Evolutionary conservation across 1,284 basidiomycete genomes (phyloP), one percentile per base, ranked within the genome.

Genomic region (Cryptococcus sp.): DNA sequence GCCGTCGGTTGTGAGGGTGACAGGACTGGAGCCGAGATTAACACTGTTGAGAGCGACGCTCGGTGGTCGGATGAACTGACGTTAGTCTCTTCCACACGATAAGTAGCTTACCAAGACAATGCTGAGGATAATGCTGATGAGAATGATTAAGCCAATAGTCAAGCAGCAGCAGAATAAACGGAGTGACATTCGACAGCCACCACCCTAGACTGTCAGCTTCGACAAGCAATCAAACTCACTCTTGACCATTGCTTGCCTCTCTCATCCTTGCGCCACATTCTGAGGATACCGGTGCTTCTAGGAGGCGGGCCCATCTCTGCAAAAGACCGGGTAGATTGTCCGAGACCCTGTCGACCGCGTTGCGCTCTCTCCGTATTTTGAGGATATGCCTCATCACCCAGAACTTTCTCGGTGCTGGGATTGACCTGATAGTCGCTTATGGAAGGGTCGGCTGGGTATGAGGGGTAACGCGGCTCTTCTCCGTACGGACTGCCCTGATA

Each of bases 1-100:
- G 0, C 86, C 86, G 59, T 82, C 47, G 45, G 51, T 52, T 46
- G 56, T 60, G 47, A 63, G 44, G 19, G 57, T 27, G 13, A 71
- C 63, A 61, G 78, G 66, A 42, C 80, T 76, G 11, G 67, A 61
- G 69, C 82, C 63, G 35, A 81, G 58, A 19, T 81, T 74, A 27
- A 88, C 83, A 46, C 78, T 73, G 47, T 87, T 85, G 59, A 93
- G 81, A n/a, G 77, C 72, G 55, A 93, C 80, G 61, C 85, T 84
- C 0, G 91, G 91, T 6, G 91, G 91, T 31, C 86, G 84, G 52
- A 90, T 82, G 85, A 87, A 93, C 91, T 93, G 59, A 47, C 19
- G 17, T 40, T 61, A 15, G 61, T 57, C 17, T 45, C 16, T 11
- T 46, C 25, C 40, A 23, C 27, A 17, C 23, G 23, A 19, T 7